Evolutionary conservation across 176 grass and related monocot genomes (phyloP).

Genomic region (Oryza rufipogon): DNA sequence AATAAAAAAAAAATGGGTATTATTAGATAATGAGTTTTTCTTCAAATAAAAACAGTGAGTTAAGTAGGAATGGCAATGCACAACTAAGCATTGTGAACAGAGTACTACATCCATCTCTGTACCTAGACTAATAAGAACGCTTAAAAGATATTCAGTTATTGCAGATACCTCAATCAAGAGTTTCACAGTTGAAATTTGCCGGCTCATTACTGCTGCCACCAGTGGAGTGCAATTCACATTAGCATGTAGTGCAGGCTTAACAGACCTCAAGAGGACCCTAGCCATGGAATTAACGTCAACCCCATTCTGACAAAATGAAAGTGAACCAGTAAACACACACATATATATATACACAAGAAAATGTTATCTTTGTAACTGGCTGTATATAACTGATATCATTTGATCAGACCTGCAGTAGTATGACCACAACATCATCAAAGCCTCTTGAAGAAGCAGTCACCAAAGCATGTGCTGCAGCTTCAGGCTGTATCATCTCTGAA

Average conservation of each 20-base stretch:
- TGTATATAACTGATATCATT: not conserved
- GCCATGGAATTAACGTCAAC: constrained; percentile 57
- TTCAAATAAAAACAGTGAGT: not conserved
- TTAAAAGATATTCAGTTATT: not conserved
- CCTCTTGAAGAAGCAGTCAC: constrained; percentile 64
- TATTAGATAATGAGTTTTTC: not conserved
- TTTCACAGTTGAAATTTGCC: constrained; percentile 64
- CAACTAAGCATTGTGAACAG: not conserved
- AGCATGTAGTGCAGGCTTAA: constrained; percentile 63
- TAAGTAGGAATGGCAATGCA: not conserved
- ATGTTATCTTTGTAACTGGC: not conserved
- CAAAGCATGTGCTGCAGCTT: constrained; percentile 48
- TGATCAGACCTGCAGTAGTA: constrained; percentile 52
- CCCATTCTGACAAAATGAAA: constrained; percentile 47
- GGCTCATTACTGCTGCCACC: constrained; percentile 62
- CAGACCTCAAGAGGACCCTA: constrained; percentile 58
- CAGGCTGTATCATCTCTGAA: constrained; percentile 48
- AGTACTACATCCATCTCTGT: not conserved
- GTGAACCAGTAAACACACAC: constrained; percentile 1
- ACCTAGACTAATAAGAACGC: not conserved
- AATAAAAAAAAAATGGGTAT: too few relatives aligned
- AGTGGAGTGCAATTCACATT: constrained; percentile 67
- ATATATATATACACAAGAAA: constrained; percentile 1
- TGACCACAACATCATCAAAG: constrained; percentile 51
- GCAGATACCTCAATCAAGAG: constrained; percentile 60